A percentile compares a stretch with the other conserved stretches of the same genome.
Conservation (phyloP, 2,329 filamentous ascomycete genomes). For the Ambrosiella beaveri region DNA sequence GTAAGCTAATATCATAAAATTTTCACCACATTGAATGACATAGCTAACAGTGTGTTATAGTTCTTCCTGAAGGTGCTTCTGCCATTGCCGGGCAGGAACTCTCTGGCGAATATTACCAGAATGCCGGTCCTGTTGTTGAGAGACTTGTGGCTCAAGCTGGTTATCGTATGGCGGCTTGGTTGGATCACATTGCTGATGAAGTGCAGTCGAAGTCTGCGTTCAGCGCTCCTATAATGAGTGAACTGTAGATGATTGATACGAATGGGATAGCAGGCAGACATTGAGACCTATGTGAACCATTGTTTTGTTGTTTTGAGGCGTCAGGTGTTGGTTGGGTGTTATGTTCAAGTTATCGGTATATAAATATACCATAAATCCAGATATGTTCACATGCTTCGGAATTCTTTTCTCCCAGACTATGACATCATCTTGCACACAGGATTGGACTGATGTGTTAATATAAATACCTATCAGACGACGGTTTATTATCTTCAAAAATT, state of each 20-base stretch:
- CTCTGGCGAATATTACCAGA: constrained; percentile 44
- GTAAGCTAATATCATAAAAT: constrained; percentile 22
- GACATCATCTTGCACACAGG: too few species aligned
- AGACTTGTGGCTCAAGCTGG: constrained; percentile 51
- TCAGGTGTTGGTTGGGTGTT: too few species aligned
- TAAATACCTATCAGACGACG: too few species aligned
- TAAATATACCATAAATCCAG: too few species aligned
- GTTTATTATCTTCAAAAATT: too few species aligned
- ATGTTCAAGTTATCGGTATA: too few species aligned
- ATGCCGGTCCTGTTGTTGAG: constrained; percentile 47
- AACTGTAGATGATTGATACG: constrained; percentile 1
- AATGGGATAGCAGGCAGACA: background rate
- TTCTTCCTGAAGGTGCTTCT: constrained; percentile 42
- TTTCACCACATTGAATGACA: background rate
- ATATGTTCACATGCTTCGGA: too few species aligned
- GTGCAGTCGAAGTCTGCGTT: constrained; percentile 15
- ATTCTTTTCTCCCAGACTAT: too few species aligned
- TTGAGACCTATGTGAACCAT: background rate
- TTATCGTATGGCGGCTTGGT: constrained; percentile 49
- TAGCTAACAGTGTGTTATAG: constrained; percentile 19
- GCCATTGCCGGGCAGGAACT: constrained; percentile 44
- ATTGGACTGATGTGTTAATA: too few species aligned
- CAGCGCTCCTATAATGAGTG: background rate
- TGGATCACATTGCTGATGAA: constrained; percentile 41
- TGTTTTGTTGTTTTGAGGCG: too few species aligned